Evolutionary conservation across 2,329 filamentous ascomycete species (phyloP).

Genomic region (Pseudopyricularia cyperi): DNA sequence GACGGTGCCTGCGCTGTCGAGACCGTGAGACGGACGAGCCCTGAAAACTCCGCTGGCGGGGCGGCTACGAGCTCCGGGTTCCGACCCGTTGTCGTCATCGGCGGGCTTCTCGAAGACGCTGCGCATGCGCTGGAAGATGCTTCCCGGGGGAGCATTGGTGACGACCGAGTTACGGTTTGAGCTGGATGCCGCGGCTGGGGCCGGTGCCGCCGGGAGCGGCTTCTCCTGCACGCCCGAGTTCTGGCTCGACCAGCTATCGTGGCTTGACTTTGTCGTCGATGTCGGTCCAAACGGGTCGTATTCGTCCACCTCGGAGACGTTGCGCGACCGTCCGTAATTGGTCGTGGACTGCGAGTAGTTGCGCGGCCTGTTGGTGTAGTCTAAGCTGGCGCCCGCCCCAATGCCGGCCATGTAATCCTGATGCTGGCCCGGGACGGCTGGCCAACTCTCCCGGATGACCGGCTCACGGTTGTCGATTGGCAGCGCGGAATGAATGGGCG

Average conservation of each 20-base stretch:
- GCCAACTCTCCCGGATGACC: slow-evolving; percentile 18
- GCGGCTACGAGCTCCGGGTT: slow-evolving; percentile 7
- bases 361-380: slow-evolving; percentile 1
- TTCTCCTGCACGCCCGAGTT: not conserved
- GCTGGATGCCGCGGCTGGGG: not conserved
- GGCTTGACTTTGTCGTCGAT: not conserved
- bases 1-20: slow-evolving; percentile 4
- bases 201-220: slow-evolving; percentile 2
- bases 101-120: slow-evolving; percentile 22
- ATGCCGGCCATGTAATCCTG: not conserved
- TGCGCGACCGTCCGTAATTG: not conserved
- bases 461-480: slow-evolving; percentile 17
- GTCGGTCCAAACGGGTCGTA: slow-evolving; percentile 12
- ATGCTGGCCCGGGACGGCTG: slow-evolving; percentile 6
- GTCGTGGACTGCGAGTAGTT: not conserved
- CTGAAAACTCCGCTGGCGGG: slow-evolving; percentile 12
- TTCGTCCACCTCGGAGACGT: slow-evolving; percentile 8
- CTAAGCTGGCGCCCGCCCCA: not conserved
- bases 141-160: slow-evolving; percentile 10
- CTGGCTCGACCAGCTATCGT: not conserved
- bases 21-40: slow-evolving; percentile 6
- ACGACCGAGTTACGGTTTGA: slow-evolving; percentile 7
- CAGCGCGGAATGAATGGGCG: slow-evolving; percentile 14
- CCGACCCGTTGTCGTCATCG: slow-evolving; percentile 7
- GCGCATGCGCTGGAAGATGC: slow-evolving; percentile 25